phyloP scores from a whole-genome alignment of 23 red algal species.

The Gracilariopsis chorda region DNA sequence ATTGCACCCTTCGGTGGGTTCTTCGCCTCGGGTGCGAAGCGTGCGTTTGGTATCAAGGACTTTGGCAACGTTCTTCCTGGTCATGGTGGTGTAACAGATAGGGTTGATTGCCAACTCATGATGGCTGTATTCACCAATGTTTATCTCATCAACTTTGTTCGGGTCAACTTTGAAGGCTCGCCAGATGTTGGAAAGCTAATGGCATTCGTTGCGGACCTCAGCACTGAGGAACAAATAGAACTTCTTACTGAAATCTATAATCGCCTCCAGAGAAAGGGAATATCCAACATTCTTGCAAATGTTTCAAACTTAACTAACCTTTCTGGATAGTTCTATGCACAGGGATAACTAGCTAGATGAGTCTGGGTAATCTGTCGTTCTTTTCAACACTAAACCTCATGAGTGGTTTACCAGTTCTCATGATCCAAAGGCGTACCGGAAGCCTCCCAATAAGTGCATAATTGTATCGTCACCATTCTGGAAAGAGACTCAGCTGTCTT shows the following conservation, averaged over 20 bases:
- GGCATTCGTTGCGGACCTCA: constrained; percentile 79
- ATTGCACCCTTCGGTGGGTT: constrained; percentile 98
- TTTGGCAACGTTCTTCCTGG: constrained; percentile 92
- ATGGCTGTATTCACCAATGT: constrained; percentile 99
- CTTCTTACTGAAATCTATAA: constrained; percentile 73
- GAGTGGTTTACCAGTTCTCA: too few relatives aligned
- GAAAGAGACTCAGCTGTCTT: too few relatives aligned
- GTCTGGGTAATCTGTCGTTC: too few relatives aligned
- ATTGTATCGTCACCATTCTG: too few relatives aligned
- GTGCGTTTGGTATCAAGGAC: constrained; percentile 94
- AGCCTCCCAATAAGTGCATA: too few relatives aligned
- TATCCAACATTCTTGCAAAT: constrained; percentile 6
- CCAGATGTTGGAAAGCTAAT: constrained; percentile 97
- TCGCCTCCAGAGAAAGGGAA: constrained; percentile 24
- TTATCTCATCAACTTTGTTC: constrained; percentile 96
- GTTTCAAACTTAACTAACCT: constrained; percentile 19
- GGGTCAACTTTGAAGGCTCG: constrained; percentile 64
- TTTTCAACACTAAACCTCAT: too few relatives aligned
- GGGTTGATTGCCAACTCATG: constrained; percentile 97
- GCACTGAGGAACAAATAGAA: constrained; percentile 81
- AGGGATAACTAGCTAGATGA: too few relatives aligned
- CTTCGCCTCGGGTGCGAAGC: constrained; percentile 96
- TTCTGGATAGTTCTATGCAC: background rate
- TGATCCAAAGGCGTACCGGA: too few relatives aligned
- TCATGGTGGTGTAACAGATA: constrained; percentile 96